Conservation (phyloP, 495 filamentous ascomycete species). For the Cudoniella acicularis region DNA sequence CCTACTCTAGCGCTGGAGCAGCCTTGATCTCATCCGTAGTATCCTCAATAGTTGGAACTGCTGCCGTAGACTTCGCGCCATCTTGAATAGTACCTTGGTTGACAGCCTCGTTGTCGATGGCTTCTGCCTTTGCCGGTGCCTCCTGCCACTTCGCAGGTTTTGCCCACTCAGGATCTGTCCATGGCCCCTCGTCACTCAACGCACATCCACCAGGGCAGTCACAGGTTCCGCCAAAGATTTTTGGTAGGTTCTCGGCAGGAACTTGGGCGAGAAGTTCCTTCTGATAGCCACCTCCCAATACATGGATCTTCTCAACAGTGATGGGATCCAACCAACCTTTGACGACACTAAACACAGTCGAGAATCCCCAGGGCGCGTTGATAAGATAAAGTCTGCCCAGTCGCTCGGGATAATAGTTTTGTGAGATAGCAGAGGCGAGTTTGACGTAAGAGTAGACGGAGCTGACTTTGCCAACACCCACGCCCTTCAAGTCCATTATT, state of each 20-base stretch:
- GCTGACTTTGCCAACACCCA: conserved; percentile 72
- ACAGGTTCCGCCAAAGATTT: conserved; percentile 80
- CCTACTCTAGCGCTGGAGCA: conserved; percentile 20
- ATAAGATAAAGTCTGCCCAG: conserved; percentile 86
- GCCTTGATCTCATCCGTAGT: conserved; percentile 21
- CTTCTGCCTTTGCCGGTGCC: background rate
- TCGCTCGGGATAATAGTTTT: conserved; percentile 98
- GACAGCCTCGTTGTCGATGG: conserved; percentile 17
- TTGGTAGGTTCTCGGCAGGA: conserved; percentile 85
- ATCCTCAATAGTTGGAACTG: background rate
- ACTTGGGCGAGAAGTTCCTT: conserved; percentile 80
- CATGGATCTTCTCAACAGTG: conserved; percentile 92
- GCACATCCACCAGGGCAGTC: conserved; percentile 79
- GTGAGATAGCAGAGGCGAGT: conserved; percentile 63
- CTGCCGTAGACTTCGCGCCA: background rate
- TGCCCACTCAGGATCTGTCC: conserved; percentile 76
- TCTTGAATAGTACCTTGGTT: conserved; percentile 18
- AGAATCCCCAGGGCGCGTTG: conserved; percentile 96
- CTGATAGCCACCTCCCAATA: conserved; percentile 78
- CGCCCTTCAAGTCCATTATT: conserved; percentile 94
- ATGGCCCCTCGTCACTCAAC: conserved; percentile 87
- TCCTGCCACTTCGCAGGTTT: conserved; percentile 62
- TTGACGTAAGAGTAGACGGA: conserved; percentile 74
- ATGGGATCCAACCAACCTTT: conserved; percentile 94
- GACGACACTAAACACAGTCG: conserved; percentile 73